Percentiles rank a stretch among this genome's conserved stretches.
Evolutionary conservation across 108 stramenopile species (phyloP).

Genomic region (Craspedostauros australis): DNA sequence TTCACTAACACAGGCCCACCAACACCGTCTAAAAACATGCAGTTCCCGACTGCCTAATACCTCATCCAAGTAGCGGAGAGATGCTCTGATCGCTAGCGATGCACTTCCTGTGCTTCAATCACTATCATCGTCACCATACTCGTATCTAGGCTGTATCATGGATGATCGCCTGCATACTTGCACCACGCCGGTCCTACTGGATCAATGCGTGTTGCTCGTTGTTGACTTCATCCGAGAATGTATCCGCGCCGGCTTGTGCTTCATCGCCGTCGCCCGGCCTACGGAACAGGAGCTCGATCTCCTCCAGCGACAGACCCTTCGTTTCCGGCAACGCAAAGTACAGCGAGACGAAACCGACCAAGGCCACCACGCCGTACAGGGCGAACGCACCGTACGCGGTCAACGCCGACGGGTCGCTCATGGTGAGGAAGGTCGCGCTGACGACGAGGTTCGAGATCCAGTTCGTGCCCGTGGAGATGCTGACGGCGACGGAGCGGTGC

Average conservation of each 20-base stretch:
- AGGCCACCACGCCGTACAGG: constrained; percentile 51
- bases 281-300: constrained; percentile 66
- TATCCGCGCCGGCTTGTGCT: not conserved
- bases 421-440: constrained; percentile 65
- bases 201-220: not conserved
- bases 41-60: too few relatives aligned
- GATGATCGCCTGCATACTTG: too few relatives aligned
- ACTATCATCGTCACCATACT: too few relatives aligned
- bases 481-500: constrained; percentile 54
- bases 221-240: not conserved
- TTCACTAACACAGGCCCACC: too few relatives aligned
- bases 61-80: too few relatives aligned
- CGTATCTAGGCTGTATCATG: too few relatives aligned
- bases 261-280: constrained; percentile 13
- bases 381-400: constrained; percentile 75
- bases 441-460: constrained; percentile 78
- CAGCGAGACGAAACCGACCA: constrained; percentile 59
- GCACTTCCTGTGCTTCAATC: too few relatives aligned
- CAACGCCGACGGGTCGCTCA: constrained; percentile 48
- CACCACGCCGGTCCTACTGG: too few relatives aligned
- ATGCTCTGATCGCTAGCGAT: too few relatives aligned
- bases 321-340: constrained; percentile 72
- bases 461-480: constrained; percentile 61
- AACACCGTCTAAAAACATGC: too few relatives aligned
- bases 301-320: constrained; percentile 72